Evolutionary conservation across 2,329 filamentous ascomycete species (phyloP).

Genomic region (Tolypocladium inflatum): DNA sequence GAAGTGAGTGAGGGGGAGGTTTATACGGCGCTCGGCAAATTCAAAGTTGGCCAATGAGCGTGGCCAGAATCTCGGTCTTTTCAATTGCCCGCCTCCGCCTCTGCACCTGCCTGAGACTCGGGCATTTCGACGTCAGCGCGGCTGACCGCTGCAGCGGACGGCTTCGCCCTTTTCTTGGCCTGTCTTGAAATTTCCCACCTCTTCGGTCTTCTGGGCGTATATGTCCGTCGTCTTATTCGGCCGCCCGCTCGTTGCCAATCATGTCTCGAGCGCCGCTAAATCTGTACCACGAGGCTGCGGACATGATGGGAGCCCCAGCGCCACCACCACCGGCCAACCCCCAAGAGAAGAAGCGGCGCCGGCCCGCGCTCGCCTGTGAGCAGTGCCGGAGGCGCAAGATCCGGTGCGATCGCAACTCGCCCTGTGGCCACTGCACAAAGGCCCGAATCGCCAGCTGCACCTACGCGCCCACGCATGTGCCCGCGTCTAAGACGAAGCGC

Average conservation of each 20-base stretch:
- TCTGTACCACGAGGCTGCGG: not conserved
- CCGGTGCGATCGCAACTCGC: constrained; percentile 47
- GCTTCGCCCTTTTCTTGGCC: not conserved
- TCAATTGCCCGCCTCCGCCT: not conserved
- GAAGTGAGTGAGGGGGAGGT: too few species aligned
- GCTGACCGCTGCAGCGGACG: not conserved
- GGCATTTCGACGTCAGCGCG: not conserved
- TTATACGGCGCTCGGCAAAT: too few species aligned
- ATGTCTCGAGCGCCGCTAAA: not conserved
- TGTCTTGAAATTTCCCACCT: not conserved
- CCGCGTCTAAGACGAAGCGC: constrained; percentile 11
- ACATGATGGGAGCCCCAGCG: not conserved
- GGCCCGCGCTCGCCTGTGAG: constrained; percentile 39
- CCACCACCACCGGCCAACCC: not conserved
- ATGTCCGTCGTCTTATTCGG: not conserved
- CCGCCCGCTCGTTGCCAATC: not conserved
- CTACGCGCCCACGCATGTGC: constrained; percentile 32
- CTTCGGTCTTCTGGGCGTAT: not conserved
- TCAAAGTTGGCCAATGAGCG: not conserved
- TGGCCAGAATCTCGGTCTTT: not conserved
- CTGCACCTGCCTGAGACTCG: not conserved
- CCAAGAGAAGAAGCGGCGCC: constrained; percentile 26
- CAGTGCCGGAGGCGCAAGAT: constrained; percentile 53
- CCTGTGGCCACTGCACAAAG: constrained; percentile 51
- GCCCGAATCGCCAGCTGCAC: constrained; percentile 45